These are phyloP conservation scores for Cordyceps farinosa DNA, from an alignment of 2,329 filamentous ascomycete genomes.

Conservation along the genomic window DNA sequence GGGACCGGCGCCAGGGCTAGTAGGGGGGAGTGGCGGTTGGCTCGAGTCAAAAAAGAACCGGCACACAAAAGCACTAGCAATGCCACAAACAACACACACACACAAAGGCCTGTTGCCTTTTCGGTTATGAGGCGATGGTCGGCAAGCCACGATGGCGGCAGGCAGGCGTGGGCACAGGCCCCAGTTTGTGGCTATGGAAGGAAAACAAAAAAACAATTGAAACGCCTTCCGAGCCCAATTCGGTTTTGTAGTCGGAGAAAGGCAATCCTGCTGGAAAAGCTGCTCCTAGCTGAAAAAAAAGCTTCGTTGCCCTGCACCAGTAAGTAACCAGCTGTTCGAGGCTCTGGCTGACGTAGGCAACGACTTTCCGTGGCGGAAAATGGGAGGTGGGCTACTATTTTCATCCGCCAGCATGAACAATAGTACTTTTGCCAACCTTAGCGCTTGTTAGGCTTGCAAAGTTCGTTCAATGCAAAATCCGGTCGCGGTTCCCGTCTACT, in stretches of 20 bases:
- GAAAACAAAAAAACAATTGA: neutral
- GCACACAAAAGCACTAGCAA: neutral
- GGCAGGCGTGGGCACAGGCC: conserved; percentile 7
- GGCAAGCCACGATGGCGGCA: conserved; percentile 16
- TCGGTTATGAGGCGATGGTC: conserved; percentile 16
- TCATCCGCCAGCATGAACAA: too few relatives aligned
- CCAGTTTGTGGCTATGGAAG: neutral
- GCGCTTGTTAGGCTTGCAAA: neutral
- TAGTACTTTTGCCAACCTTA: neutral
- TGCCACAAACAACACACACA: neutral
- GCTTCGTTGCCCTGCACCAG: too few relatives aligned
- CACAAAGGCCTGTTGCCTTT: neutral
- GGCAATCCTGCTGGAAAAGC: neutral
- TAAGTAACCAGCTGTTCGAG: too few relatives aligned
- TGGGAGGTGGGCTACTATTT: neutral
- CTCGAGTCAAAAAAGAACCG: conserved; percentile 10
- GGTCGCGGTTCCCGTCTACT: neutral
- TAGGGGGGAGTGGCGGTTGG: neutral
- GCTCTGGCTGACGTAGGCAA: too few relatives aligned
- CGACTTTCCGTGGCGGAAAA: too few relatives aligned
- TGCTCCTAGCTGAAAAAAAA: too few relatives aligned
- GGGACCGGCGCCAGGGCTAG: too few relatives aligned
- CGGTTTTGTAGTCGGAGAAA: neutral
- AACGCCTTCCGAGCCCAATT: neutral
- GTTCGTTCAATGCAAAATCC: neutral